Evolutionary conservation across 148 eudicot species (phyloP).

Genomic region (Persicaria maculosa): DNA sequence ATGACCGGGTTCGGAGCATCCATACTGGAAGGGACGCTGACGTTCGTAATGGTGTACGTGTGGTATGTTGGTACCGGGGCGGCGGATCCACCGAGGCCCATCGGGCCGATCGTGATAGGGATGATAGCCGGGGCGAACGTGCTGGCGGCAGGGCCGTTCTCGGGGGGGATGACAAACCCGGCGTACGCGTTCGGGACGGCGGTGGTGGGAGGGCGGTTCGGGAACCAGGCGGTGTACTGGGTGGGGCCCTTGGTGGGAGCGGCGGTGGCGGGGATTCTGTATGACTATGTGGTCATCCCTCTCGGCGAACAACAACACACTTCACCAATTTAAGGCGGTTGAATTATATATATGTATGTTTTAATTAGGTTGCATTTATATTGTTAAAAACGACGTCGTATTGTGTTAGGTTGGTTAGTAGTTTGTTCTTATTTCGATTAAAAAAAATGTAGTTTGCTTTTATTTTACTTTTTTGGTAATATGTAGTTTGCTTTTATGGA

Average conservation of each 20-base stretch:
- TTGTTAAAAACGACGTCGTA: too few species aligned
- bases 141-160: constrained; percentile 68
- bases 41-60: constrained; percentile 73
- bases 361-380: too few species aligned
- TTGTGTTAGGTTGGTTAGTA: too few species aligned
- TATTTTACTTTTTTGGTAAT: too few species aligned
- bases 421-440: too few species aligned
- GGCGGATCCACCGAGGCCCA: constrained; percentile 42
- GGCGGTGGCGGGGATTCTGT: constrained; percentile 55
- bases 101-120: constrained; percentile 67
- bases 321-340: too few species aligned
- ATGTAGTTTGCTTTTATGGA: too few species aligned
- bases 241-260: constrained; percentile 76
- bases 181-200: constrained; percentile 73
- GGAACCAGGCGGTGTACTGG: constrained; percentile 92
- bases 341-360: too few species aligned
- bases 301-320: neutral
- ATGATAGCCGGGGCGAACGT: constrained; percentile 64
- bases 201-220: constrained; percentile 57
- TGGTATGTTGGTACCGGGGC: constrained; percentile 54
- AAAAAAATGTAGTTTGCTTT: too few species aligned
- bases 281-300: constrained; percentile 71
- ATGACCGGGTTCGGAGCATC: constrained; percentile 96
- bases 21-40: constrained; percentile 61
- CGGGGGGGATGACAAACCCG: constrained; percentile 91